phyloP scores from a whole-genome alignment of 164 flowering plant genomes.

The Dillenia suffruticosa region DNA sequence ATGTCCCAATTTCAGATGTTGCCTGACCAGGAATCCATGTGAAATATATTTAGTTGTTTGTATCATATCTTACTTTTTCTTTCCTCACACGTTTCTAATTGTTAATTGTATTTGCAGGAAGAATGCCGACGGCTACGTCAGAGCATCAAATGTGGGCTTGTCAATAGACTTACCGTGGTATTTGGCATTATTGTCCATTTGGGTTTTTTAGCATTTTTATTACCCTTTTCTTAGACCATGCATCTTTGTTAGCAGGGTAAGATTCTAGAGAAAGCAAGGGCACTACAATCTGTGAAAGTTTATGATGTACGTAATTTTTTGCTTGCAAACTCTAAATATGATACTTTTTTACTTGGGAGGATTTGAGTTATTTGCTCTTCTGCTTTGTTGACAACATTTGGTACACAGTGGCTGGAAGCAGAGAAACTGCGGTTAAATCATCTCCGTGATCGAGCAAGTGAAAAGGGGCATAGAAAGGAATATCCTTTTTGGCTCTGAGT shows the following conservation, averaged over 20 bases:
- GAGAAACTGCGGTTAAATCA: slow-evolving; percentile 78
- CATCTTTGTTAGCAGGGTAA: slow-evolving; percentile 60
- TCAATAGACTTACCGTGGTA: slow-evolving; percentile 87
- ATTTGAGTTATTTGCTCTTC: too few species aligned
- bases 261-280: slow-evolving; percentile 78
- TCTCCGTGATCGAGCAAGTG: slow-evolving; percentile 99
- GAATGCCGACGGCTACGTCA: slow-evolving; percentile 93
- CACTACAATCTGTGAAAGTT: slow-evolving; percentile 74
- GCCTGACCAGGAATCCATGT: too few species aligned
- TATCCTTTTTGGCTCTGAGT: slow-evolving; percentile 59
- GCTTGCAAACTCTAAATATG: too few species aligned
- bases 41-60: too few species aligned
- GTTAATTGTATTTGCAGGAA: slow-evolving; percentile 37
- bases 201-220: neutral
- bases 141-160: slow-evolving; percentile 92
- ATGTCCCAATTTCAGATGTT: too few species aligned
- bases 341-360: too few species aligned
- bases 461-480: slow-evolving; percentile 79
- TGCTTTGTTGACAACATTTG: too few species aligned
- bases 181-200: slow-evolving; percentile 5
- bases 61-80: too few species aligned
- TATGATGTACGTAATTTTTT: slow-evolving; percentile 64
- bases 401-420: slow-evolving; percentile 76
- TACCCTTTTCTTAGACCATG: slow-evolving; percentile 1
- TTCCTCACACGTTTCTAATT: too few species aligned